These are phyloP conservation scores for Dendrocalamus latiflorus DNA, from an alignment of 202 grass and related monocot species.

Conservation along the genomic window DNA sequence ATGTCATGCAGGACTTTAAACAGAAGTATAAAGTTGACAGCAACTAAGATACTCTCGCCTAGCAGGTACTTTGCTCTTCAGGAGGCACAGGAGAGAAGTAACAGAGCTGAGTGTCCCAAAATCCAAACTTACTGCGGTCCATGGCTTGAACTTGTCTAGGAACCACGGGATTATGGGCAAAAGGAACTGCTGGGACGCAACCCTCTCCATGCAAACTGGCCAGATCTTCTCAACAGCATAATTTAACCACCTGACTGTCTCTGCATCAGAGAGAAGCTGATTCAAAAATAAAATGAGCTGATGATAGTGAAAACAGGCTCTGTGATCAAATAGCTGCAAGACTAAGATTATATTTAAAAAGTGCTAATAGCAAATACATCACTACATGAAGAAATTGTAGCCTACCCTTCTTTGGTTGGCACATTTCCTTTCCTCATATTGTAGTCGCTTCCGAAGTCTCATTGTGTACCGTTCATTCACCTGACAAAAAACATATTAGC, in stretches of 20 bases:
- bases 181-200: too few species aligned
- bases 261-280: constrained; percentile 95
- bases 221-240: too few species aligned
- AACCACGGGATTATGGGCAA: too few species aligned
- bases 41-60: background rate
- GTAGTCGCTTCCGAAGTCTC: constrained; percentile 58
- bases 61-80: background rate
- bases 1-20: background rate
- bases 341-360: background rate
- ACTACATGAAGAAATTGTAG: constrained; percentile 11
- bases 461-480: constrained; percentile 73
- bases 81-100: background rate
- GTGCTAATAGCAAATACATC: background rate
- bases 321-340: background rate
- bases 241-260: constrained; percentile 96
- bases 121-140: constrained; percentile 69
- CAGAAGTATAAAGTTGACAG: background rate
- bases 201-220: too few species aligned
- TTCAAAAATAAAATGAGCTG: constrained; percentile 31
- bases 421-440: constrained; percentile 77
- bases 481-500: constrained; percentile 36
- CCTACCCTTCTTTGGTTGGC: constrained; percentile 74
- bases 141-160: too few species aligned
- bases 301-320: background rate
- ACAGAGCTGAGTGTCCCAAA: background rate